Conservation (phyloP, 2,329 filamentous ascomycete genomes). For the Aspergillus brasiliensis region DNA sequence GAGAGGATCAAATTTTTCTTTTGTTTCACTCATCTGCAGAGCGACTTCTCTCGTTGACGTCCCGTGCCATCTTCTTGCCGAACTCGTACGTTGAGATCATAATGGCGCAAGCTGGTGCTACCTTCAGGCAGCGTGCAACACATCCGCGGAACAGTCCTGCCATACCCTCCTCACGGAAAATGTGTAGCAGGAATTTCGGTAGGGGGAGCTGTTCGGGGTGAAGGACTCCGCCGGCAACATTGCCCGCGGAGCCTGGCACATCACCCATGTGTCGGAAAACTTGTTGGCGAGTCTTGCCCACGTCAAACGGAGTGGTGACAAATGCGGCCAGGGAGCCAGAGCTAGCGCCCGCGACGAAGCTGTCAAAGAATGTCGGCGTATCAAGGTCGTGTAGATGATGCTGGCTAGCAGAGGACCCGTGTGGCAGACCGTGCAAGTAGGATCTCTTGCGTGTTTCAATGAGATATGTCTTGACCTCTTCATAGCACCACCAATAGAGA, state of each 20-base stretch:
- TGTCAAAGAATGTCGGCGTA: conserved; percentile 78
- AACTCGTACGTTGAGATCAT: conserved; percentile 99
- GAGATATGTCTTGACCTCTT: conserved; percentile 72
- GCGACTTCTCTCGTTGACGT: conserved; percentile 65
- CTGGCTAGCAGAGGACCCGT: conserved; percentile 11
- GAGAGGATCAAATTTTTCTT: not conserved
- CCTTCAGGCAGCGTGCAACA: conserved; percentile 88
- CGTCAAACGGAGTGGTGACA: conserved; percentile 92
- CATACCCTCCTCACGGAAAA: conserved; percentile 81
- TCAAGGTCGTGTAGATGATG: conserved; percentile 69
- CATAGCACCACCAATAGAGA: conserved; percentile 98
- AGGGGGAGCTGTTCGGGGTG: conserved; percentile 76
- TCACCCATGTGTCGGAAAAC: conserved; percentile 66
- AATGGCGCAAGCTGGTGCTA: conserved; percentile 94
- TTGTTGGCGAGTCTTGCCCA: conserved; percentile 94
- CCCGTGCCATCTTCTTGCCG: conserved; percentile 82
- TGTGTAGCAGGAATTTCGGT: conserved; percentile 82
- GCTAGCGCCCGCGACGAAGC: conserved; percentile 80
- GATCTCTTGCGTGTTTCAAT: conserved; percentile 65
- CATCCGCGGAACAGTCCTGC: conserved; percentile 86
- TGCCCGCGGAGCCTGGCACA: conserved; percentile 23
- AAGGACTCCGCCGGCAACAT: conserved; percentile 20
- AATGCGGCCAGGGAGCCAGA: conserved; percentile 86
- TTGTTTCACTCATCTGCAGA: conserved; percentile 19
- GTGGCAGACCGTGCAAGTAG: conserved; percentile 21